These are phyloP conservation scores for Lagerstroemia speciosa DNA, from an alignment of 345 rosid species.

Conservation along the genomic window DNA sequence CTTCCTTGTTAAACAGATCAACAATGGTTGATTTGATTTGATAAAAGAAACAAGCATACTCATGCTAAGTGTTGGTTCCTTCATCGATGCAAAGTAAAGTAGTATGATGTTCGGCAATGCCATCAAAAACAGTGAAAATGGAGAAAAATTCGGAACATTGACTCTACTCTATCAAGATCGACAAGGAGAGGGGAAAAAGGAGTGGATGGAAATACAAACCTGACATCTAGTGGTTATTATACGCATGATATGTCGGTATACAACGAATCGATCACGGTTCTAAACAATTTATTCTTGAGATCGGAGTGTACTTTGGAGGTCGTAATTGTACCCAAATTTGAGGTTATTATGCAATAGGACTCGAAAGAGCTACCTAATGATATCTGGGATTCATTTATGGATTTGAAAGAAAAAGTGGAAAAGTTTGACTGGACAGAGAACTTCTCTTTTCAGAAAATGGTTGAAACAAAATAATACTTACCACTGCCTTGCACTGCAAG, in stretches of 20 bases:
- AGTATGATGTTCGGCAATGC: not conserved
- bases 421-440: not conserved
- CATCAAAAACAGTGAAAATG: not conserved
- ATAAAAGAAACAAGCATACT: not conserved
- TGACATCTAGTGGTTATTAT: not conserved
- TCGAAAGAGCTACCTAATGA: not conserved
- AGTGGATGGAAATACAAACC: not conserved
- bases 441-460: not conserved
- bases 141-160: not conserved
- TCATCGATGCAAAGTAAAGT: not conserved
- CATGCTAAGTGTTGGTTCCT: not conserved
- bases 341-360: not conserved
- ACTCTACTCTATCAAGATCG: not conserved
- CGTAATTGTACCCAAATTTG: not conserved
- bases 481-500: constrained; percentile 98
- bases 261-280: not conserved
- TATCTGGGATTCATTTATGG: not conserved
- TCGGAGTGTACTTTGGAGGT: not conserved
- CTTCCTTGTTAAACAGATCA: not conserved
- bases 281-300: not conserved
- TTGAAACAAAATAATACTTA: constrained; percentile 29
- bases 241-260: not conserved
- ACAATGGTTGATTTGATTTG: not conserved
- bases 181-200: not conserved
- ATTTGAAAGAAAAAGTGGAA: not conserved